Evolutionary conservation across 495 filamentous ascomycete genomes (phyloP), one percentile per base, ranked within the genome.

Genomic region (Penicillium tannophilum): DNA sequence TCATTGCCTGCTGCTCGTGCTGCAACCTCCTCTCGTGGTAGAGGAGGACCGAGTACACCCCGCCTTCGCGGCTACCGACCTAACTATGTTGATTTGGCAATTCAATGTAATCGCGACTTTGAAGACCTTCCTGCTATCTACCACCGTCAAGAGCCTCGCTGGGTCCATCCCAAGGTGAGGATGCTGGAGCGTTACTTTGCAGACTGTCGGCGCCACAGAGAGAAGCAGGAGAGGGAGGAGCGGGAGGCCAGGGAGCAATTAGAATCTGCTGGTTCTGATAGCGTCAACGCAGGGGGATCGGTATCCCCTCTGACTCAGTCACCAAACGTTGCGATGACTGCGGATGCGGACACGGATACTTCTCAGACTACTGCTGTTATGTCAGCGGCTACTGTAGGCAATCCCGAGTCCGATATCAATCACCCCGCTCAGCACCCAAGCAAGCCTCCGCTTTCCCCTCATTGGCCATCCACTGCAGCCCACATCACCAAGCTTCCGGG

Each of bases 91-190:
- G 76, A 82, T 44, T 65, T 67, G 26, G 67, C 72, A 6, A 72
- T 76, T 16, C 83, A 86, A 64, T 79, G 77, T 1, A 75, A 82
- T 54, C 48, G 65, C 17, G 69, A 78, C 33, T 67, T 67, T 28
- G 53, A 28, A 0, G 20, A 23, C 20, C 20, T 23, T 23, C 20
- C 20, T 23, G 20, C 20, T 23, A 23, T 23, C 20, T 23, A 23
- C 20, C 20, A 23, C 20, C 20, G 20, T 23, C 20, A 23, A 23
- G 20, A 23, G 20, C 20, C 20, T 23, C 20, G 20, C 2, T 36
- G 33, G 33, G 33, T 36, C 33, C 8, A 11, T 9, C 60, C 79
- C 36, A 75, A 71, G 0, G 71, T 78, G 45, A 76, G 77, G 7
- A 65, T 83, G 7, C 55, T 83, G 23, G 69, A 77, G 28, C 74